Base-by-base conservation (phyloP, 2,329 filamentous ascomycete genomes). In the Ceratocystis alfenasii region DNA sequence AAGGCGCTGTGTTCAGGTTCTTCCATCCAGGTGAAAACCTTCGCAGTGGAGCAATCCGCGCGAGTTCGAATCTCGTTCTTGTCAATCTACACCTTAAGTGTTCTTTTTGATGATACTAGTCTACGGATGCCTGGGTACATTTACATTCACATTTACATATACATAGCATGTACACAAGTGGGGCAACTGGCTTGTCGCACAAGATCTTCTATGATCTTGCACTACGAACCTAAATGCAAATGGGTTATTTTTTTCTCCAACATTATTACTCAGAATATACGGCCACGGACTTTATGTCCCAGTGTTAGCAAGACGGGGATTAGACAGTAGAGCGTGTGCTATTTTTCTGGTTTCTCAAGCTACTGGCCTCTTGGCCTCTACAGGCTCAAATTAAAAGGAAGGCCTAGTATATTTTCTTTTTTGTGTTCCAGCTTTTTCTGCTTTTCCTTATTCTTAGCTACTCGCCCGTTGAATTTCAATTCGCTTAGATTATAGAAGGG, bases 11-110 rank as follows among this genome's bases (percentile, higher is more conserved):
- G 64, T 65, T 65, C 64, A 65, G 64, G 64, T 53, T 65, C 22
- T 36, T 33, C 8, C 3, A 4, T 36, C 22, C 50, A 3, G 10
- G 8, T n/a, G 28, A 30, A 44, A n/a, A 57, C 28, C 55, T 65
- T 67, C 66, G 63, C 63, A 67, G 66, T 65, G 66, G 66, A 67
- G 66, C 63, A 67, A 67, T 67, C 66, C 65, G 65, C 65, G 66
- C 63, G 66, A 65, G 66, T 67, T 67, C 63, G 63, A 67, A 67
- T 67, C 66, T 72, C 72, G 74, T 73, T 73, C 70, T 70, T 70
- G 69, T 70, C 69, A 73, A 73, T 30, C 30, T 3, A 12, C 33
- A 12, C 33, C 10, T 10, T 12, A 1, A 0, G 33, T 36, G 33
- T 36, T 10, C 33, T 36, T 36, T 36, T 36, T 36, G 33, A 3